Conservation (phyloP, 495 filamentous ascomycete species). For the Annulohypoxylon maeteangense region DNA sequence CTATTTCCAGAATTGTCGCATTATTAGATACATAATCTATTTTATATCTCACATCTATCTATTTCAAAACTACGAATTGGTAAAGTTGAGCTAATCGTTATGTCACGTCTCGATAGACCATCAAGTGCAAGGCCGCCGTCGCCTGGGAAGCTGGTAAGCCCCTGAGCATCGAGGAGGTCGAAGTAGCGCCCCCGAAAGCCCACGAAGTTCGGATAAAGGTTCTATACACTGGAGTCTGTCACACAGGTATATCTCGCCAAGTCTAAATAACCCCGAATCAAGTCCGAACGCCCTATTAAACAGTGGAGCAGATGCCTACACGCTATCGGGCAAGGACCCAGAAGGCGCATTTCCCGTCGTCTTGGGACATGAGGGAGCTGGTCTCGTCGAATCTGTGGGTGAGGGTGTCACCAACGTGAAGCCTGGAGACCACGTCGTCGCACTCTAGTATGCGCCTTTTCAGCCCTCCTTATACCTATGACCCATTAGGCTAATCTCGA, state of each 20-base stretch:
- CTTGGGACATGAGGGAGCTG: constrained; percentile 95
- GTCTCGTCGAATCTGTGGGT: constrained; percentile 95
- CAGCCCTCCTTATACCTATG: not conserved
- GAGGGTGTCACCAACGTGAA: constrained; percentile 96
- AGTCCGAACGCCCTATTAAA: constrained; percentile 34
- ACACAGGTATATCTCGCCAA: constrained; percentile 76
- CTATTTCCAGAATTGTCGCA: not conserved
- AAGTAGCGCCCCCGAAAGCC: constrained; percentile 90
- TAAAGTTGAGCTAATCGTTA: constrained; percentile 19
- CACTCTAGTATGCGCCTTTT: constrained; percentile 80
- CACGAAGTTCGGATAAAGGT: constrained; percentile 97
- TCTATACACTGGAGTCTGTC: constrained; percentile 96
- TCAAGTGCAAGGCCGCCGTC: constrained; percentile 83
- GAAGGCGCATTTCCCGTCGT: constrained; percentile 98
- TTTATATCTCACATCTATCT: not conserved
- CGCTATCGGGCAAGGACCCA: constrained; percentile 95
- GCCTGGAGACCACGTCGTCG: constrained; percentile 90
- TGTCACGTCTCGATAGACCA: constrained; percentile 52
- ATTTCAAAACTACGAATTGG: not conserved
- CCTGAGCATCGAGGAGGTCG: constrained; percentile 87
- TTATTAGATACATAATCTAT: not conserved
- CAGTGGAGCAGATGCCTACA: constrained; percentile 84
- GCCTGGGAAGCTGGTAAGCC: constrained; percentile 96
- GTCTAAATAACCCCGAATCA: constrained; percentile 38
- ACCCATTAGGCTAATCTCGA: constrained; percentile 17